Evolutionary conservation across 371 early-diverging fungal genomes (phyloP).

Genomic region (Zopfochytrium polystomum): DNA sequence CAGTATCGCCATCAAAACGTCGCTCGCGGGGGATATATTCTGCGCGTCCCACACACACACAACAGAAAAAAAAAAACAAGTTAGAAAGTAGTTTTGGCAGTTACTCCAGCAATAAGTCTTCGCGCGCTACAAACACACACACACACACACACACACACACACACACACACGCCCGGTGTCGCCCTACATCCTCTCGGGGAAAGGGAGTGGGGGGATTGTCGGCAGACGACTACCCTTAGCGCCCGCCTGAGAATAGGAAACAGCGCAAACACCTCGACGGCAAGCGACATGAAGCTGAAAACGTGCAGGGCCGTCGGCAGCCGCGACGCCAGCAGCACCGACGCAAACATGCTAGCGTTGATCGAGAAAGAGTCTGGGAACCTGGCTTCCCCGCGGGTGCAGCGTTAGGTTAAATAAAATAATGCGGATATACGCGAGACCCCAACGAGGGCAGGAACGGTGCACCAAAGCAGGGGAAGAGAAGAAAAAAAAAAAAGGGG

Average conservation of each 20-base stretch:
- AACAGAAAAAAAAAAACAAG: conserved; percentile 1
- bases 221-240: conserved; percentile 52
- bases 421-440: neutral
- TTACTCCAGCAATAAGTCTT: neutral
- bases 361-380: conserved; percentile 91
- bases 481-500: neutral
- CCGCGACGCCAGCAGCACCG: conserved; percentile 89
- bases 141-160: neutral
- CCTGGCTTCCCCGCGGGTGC: conserved; percentile 35
- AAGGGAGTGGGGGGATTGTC: no score
- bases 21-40: conserved; percentile 21
- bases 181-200: no score
- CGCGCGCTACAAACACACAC: neutral
- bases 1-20: conserved; percentile 58
- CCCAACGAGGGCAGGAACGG: neutral
- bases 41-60: neutral
- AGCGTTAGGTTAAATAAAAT: neutral
- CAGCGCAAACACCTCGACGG: conserved; percentile 87
- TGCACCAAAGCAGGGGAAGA: neutral
- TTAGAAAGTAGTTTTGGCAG: neutral
- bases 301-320: conserved; percentile 79
- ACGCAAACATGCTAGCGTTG: conserved; percentile 93
- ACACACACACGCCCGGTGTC: no score
- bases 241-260: conserved; percentile 86
- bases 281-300: conserved; percentile 81